Evolutionary conservation across 2,329 filamentous ascomycete species (phyloP), one percentile per base, ranked within the genome.

Genomic region (Mollisiaceae sp.): DNA sequence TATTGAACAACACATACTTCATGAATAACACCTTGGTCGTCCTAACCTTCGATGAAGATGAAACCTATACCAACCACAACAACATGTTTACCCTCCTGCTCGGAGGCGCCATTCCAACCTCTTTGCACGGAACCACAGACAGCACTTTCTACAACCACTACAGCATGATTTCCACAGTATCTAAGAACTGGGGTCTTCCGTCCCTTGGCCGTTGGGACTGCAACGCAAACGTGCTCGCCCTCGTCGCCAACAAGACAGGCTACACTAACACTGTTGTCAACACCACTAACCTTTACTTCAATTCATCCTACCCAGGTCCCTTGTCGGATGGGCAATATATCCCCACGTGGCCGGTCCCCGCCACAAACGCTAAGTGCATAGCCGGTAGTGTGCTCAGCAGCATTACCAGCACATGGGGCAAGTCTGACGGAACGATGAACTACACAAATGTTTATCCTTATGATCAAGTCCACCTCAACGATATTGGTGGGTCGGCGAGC

Each of bases 21-120:
- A 82, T 81, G 78, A 77, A 80, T 50, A 75, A 77, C 64, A 87
- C 85, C 0, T 78, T 87, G 3, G 78, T 87, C 55, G 77, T 86
- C 8, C 77, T 87, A 58, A 86, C 83, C 1, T 87, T 83, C 67
- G 85, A 87, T 71, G 85, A 86, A 73, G 83, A 82, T 66, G 80
- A 84, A 65, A 80, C 79, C 22, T 83, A 85, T 75, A 77, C 75
- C 4, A 73, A 79, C 63, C 80, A 79, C 62, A 87, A 87, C 77
- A 80, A 79, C 58, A 80, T 87, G 60, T 81, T 80, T 62, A 79
- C 78, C 59, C 78, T 86, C 43, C 78, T 87, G 3, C 79, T 87
- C 14, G 85, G 85, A 9, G 83, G 81, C 59, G 83, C 83, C 15
- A 76, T 87, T 8, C 82, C 83, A 0, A 56, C 72, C 6, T 65